Conservation (phyloP, 441 rosid genomes). For the Populus hybrid region DNA sequence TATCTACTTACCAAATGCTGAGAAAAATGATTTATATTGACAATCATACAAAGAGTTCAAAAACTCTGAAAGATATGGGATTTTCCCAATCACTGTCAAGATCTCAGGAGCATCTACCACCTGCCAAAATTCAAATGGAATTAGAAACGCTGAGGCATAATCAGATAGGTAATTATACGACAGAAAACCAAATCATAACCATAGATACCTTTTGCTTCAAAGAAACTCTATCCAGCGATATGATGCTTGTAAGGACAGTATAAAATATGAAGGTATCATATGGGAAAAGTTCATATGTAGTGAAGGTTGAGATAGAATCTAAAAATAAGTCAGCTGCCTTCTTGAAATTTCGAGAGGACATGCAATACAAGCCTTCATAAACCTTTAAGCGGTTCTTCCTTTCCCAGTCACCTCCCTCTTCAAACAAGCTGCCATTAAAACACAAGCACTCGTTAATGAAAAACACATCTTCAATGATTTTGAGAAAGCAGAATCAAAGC, state of each 20-base stretch:
- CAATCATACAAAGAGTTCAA: constrained; percentile 89
- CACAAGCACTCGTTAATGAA: constrained; percentile 9
- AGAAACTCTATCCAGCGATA: constrained; percentile 94
- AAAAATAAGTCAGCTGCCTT: constrained; percentile 86
- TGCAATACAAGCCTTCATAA: constrained; percentile 93
- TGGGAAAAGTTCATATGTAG: constrained; percentile 96
- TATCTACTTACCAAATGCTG: constrained; percentile 76
- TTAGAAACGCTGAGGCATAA: neutral
- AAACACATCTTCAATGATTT: constrained; percentile 1
- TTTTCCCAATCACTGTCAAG: constrained; percentile 95
- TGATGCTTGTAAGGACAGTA: constrained; percentile 93
- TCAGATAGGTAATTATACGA: neutral
- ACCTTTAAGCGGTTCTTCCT: constrained; percentile 97
- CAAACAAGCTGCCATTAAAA: constrained; percentile 70
- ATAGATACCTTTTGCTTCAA: constrained; percentile 83
- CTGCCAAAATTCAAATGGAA: constrained; percentile 38
- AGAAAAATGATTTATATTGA: constrained; percentile 87
- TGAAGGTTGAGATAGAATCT: constrained; percentile 97
- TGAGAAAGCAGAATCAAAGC: neutral
- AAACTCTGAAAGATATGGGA: constrained; percentile 84
- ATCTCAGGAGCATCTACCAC: constrained; percentile 99
- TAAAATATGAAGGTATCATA: constrained; percentile 95
- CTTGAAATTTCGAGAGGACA: constrained; percentile 88
- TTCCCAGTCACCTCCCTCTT: constrained; percentile 99
- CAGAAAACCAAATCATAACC: constrained; percentile 11